phyloP scores from a whole-genome alignment of 2,329 filamentous ascomycete species.

The Beauveria varroae region DNA sequence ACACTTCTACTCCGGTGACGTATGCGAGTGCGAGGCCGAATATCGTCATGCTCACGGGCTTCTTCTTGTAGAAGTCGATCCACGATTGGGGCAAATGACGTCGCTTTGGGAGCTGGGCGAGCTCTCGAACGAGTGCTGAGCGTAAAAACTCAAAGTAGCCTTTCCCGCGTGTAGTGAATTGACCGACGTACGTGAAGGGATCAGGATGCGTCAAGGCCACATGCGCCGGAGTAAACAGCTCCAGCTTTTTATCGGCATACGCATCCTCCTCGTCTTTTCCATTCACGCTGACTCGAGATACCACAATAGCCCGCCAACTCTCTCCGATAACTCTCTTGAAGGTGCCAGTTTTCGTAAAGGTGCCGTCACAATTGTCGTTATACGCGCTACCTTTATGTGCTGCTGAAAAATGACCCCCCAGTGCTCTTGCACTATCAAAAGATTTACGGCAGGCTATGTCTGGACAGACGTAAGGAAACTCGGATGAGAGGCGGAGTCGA shows the following conservation, averaged over 20 bases:
- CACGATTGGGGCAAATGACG: conserved; percentile 21
- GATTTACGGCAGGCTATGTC: conserved; percentile 19
- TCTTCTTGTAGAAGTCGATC: conserved; percentile 17
- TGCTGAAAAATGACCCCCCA: conserved; percentile 14
- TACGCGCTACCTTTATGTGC: conserved; percentile 16
- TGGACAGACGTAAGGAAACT: conserved; percentile 22
- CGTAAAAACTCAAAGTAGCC: neutral
- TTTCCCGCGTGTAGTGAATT: neutral
- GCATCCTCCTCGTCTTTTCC: neutral
- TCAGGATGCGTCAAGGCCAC: neutral
- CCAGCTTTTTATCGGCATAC: neutral
- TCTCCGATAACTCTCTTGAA: conserved; percentile 4
- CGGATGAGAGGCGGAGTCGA: neutral
- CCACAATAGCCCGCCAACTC: conserved; percentile 15
- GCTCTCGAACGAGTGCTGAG: conserved; percentile 4
- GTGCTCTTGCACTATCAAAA: conserved; percentile 9
- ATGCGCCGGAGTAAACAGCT: neutral
- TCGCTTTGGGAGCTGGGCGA: conserved; percentile 17
- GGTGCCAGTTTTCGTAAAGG: conserved; percentile 18
- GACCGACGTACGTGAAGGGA: neutral
- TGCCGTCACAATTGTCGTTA: conserved; percentile 29
- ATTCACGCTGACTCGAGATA: conserved; percentile 17
- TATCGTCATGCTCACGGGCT: conserved; percentile 15
- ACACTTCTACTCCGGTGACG: conserved; percentile 22
- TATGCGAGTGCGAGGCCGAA: conserved; percentile 27